These are phyloP conservation scores for Daldinia caldariorum DNA, from an alignment of 495 filamentous ascomycete species.

Conservation along the genomic window DNA sequence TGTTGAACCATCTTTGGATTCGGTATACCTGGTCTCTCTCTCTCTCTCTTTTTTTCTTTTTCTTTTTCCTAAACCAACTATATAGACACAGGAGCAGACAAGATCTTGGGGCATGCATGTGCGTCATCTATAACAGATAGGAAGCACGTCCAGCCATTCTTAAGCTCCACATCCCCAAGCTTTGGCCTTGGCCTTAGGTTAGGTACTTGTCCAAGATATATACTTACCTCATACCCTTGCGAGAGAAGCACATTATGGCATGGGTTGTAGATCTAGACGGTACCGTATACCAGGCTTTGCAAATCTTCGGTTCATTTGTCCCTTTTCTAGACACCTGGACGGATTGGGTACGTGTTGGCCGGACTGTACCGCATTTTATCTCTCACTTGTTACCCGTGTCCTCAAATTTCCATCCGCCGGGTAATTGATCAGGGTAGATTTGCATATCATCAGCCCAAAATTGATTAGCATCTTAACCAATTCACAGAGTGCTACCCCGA, in stretches of 20 bases:
- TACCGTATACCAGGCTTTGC: slow-evolving; percentile 19
- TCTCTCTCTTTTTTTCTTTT: too few relatives aligned
- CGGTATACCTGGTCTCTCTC: background rate
- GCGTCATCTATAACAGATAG: slow-evolving; percentile 7
- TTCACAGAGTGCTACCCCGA: too few relatives aligned
- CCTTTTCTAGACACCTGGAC: background rate
- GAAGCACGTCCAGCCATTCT: slow-evolving; percentile 9
- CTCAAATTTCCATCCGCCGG: too few relatives aligned
- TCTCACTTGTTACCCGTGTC: too few relatives aligned
- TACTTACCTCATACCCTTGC: slow-evolving; percentile 17
- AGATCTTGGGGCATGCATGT: slow-evolving; percentile 3
- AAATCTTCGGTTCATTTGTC: slow-evolving; percentile 12
- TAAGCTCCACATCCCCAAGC: slow-evolving; percentile 16
- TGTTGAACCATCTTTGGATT: background rate
- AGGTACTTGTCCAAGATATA: slow-evolving; percentile 11
- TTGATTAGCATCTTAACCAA: too few relatives aligned
- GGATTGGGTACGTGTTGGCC: background rate
- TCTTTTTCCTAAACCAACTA: background rate
- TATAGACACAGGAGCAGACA: background rate
- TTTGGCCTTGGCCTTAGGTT: too few relatives aligned
- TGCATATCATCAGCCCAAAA: too few relatives aligned
- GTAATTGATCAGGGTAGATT: too few relatives aligned
- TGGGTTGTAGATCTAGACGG: slow-evolving; percentile 21
- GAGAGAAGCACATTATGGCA: slow-evolving; percentile 5
- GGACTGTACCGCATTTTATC: too few relatives aligned